Conservation (phyloP, 805 yeast species). For the Pichia thaimueangensis region DNA sequence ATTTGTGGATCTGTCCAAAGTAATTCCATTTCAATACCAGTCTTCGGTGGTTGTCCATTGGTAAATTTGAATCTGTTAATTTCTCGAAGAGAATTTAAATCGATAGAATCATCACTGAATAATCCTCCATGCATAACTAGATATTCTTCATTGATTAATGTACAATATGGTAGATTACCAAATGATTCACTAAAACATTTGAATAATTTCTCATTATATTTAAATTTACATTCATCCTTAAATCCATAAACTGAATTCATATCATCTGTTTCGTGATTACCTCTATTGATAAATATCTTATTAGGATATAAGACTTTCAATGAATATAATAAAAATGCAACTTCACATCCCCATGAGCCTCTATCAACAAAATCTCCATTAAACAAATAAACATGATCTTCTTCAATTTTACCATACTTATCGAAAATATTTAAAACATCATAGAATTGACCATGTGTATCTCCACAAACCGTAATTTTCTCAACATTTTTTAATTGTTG, state of each 20-base stretch:
- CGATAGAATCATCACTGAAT: constrained; percentile 68
- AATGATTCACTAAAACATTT: constrained; percentile 82
- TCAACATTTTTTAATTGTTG: constrained; percentile 28
- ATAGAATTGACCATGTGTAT: constrained; percentile 94
- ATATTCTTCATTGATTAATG: constrained; percentile 70
- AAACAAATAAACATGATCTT: constrained; percentile 70
- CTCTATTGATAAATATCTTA: constrained; percentile 73
- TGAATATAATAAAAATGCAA: constrained; percentile 72
- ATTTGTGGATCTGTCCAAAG: constrained; percentile 96
- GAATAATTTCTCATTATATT: constrained; percentile 75
- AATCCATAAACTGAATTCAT: constrained; percentile 97
- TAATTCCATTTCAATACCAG: constrained; percentile 92
- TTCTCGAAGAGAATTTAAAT: constrained; percentile 65
- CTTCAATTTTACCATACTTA: constrained; percentile 62
- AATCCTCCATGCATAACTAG: constrained; percentile 95
- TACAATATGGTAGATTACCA: constrained; percentile 78
- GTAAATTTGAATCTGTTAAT: constrained; percentile 54
- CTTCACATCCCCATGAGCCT: constrained; percentile 98
- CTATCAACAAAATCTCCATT: constrained; percentile 98
- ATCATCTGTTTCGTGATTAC: constrained; percentile 93
- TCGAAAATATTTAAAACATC: constrained; percentile 79
- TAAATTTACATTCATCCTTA: constrained; percentile 90
- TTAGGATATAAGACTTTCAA: constrained; percentile 73
- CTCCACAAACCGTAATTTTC: constrained; percentile 85
- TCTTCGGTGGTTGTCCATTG: constrained; percentile 73